Conservation (phyloP, 495 filamentous ascomycete species). For the Achaetomiella virescens region DNA sequence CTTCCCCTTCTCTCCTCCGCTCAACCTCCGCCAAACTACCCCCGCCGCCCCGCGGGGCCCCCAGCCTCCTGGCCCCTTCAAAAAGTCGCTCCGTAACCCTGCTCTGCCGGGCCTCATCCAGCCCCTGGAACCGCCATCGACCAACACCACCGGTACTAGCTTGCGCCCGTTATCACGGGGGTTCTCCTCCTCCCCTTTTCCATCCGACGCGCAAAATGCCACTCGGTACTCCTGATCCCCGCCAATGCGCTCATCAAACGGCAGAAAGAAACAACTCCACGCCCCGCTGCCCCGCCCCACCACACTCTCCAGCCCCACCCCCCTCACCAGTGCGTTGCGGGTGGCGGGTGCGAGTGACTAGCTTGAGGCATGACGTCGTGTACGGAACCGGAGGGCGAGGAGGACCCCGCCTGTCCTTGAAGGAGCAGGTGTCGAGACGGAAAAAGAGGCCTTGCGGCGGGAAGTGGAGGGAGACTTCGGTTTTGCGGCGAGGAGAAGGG, state of each 20-base stretch:
- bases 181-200: slow-evolving; percentile 4
- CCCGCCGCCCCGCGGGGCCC: too few species aligned
- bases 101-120: neutral
- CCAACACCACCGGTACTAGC: slow-evolving; percentile 31
- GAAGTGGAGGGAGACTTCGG: too few species aligned
- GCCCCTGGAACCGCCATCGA: slow-evolving; percentile 23
- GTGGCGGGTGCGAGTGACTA: too few species aligned
- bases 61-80: slow-evolving; percentile 4
- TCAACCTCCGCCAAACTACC: neutral
- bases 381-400: too few species aligned
- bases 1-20: neutral
- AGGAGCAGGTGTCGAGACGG: slow-evolving; percentile 29
- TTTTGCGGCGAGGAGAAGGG: slow-evolving; percentile 8
- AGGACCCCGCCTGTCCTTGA: slow-evolving; percentile 26
- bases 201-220: slow-evolving; percentile 25
- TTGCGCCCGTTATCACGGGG: slow-evolving; percentile 26
- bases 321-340: too few species aligned
- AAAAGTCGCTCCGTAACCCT: slow-evolving; percentile 13
- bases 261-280: slow-evolving; percentile 25
- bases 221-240: slow-evolving; percentile 28
- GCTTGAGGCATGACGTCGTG: too few species aligned
- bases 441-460: slow-evolving; percentile 26
- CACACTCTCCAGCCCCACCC: slow-evolving; percentile 10
- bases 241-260: slow-evolving; percentile 26
- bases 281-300: neutral